These are phyloP conservation scores for Xylaria curta DNA, from an alignment of 495 filamentous ascomycete genomes.

Conservation along the genomic window DNA sequence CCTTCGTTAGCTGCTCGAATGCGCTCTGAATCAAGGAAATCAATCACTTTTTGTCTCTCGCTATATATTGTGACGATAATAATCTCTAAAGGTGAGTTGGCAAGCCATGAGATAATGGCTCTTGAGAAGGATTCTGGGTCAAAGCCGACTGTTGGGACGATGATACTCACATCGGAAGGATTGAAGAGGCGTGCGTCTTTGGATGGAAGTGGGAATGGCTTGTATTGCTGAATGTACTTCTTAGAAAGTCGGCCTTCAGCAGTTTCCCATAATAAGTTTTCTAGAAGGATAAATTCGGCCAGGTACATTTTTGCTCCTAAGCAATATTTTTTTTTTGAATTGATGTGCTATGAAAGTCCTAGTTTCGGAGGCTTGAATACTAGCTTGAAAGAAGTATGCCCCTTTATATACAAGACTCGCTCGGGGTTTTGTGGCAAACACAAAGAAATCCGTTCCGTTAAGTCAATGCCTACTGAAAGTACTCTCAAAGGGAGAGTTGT, in stretches of 20 bases:
- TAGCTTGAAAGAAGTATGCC: neutral
- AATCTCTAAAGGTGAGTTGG: neutral
- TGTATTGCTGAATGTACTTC: neutral
- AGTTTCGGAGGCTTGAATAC: neutral
- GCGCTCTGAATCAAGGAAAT: neutral
- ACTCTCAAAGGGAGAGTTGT: neutral
- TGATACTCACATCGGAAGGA: neutral
- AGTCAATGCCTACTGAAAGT: neutral
- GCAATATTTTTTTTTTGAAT: neutral
- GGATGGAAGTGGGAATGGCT: neutral
- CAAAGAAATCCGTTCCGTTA: no score
- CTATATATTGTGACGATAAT: neutral
- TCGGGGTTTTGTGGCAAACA: neutral
- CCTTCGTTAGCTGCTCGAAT: neutral
- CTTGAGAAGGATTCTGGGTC: neutral
- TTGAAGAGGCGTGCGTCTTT: neutral
- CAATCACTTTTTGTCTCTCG: neutral
- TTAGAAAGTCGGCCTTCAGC: neutral
- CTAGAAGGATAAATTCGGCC: neutral
- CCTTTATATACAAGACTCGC: neutral
- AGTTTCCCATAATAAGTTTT: neutral
- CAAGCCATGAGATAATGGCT: conserved; percentile 4
- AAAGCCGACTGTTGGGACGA: neutral
- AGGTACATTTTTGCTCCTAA: neutral
- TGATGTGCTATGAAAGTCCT: neutral